Percentiles rank a stretch among this genome's conserved stretches.
These are phyloP conservation scores for Cercis canadensis DNA, from an alignment of 306 rosid genomes.

Conservation along the genomic window DNA sequence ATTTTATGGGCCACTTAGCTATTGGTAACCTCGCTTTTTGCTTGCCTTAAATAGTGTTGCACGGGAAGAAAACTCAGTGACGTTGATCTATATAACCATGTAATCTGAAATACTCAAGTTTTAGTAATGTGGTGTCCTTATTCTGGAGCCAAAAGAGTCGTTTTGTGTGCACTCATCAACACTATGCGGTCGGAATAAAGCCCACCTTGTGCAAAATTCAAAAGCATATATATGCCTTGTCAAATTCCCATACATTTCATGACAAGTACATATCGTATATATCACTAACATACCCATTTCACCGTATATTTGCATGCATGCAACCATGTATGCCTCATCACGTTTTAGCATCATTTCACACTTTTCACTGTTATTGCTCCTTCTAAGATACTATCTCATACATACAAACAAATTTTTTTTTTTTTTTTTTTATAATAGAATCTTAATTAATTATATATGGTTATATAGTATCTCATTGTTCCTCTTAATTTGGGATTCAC, in stretches of 20 bases:
- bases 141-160: conserved; percentile 18
- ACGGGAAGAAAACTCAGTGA: conserved; percentile 28
- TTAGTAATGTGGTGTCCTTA: conserved; percentile 1
- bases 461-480: too few species aligned
- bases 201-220: conserved; percentile 6
- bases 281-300: neutral
- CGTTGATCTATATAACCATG: conserved; percentile 11
- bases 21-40: conserved; percentile 14
- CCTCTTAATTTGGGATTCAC: conserved; percentile 23
- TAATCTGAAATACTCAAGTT: neutral
- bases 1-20: conserved; percentile 40
- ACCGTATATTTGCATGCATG: conserved; percentile 14
- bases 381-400: too few species aligned
- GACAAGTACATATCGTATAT: conserved; percentile 25
- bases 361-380: too few species aligned
- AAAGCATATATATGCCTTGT: conserved; percentile 36
- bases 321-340: too few species aligned
- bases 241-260: conserved; percentile 11
- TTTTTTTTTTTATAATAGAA: too few species aligned
- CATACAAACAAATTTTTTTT: too few species aligned
- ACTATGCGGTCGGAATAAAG: conserved; percentile 36
- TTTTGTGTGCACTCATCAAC: conserved; percentile 12
- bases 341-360: too few species aligned
- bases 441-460: too few species aligned
- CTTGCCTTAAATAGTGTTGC: conserved; percentile 33